Evolutionary conservation across 148 eudicot species (phyloP).

Genomic region (Salicornia ramosissima): DNA sequence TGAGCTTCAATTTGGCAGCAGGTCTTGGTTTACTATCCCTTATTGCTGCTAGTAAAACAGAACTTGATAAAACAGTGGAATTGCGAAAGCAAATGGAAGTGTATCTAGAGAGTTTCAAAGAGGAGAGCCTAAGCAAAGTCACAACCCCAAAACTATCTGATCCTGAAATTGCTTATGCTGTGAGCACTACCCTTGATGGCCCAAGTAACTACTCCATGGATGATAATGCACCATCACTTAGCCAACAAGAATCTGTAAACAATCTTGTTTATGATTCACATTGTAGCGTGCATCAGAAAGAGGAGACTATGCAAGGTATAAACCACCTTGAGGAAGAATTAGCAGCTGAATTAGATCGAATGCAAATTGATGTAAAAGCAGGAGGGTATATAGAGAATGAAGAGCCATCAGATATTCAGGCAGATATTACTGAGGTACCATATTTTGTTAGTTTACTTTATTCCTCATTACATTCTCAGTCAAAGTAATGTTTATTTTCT

Average conservation of each 20-base stretch:
- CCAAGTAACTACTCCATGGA: slow-evolving; percentile 25
- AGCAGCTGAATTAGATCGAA: slow-evolving; percentile 48
- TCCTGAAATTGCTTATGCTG: slow-evolving; percentile 23
- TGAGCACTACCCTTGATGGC: slow-evolving; percentile 29
- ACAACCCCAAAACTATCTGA: slow-evolving; percentile 21
- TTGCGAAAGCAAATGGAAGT: slow-evolving; percentile 48
- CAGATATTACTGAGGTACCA: slow-evolving; percentile 27
- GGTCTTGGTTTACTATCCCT: slow-evolving; percentile 60
- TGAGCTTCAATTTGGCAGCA: slow-evolving; percentile 47
- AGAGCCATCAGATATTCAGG: slow-evolving; percentile 19
- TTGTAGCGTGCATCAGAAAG: slow-evolving; percentile 24
- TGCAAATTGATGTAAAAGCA: slow-evolving; percentile 38
- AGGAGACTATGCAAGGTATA: slow-evolving; percentile 29
- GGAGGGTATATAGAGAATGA: slow-evolving; percentile 30
- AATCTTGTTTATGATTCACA: slow-evolving; percentile 21
- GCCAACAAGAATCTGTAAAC: slow-evolving; percentile 26
- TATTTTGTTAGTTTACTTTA: neutral
- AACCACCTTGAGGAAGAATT: slow-evolving; percentile 59
- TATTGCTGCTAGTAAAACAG: slow-evolving; percentile 49
- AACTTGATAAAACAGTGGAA: slow-evolving; percentile 47
- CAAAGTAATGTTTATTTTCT: no score
- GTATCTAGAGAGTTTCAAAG: slow-evolving; percentile 36
- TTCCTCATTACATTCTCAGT: neutral
- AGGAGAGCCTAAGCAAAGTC: slow-evolving; percentile 22
- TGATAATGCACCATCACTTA: slow-evolving; percentile 14